phyloP scores from a whole-genome alignment of 2,329 filamentous ascomycete genomes.

The Proliferodiscus dingleyae region DNA sequence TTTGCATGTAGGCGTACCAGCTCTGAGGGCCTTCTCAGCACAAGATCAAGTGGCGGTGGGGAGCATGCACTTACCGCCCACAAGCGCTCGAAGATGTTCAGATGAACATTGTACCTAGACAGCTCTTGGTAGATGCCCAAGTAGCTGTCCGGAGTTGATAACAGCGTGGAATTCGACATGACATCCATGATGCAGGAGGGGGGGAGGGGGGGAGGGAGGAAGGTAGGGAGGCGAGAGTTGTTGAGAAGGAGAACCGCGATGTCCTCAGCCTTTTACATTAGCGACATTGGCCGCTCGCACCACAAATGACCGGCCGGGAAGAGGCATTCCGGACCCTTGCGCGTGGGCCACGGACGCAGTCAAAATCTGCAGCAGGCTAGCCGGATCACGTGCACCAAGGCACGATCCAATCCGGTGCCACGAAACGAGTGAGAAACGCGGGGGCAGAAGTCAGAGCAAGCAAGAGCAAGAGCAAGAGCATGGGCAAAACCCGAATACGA shows the following conservation, averaged over 20 bases:
- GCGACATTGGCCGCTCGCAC: slow-evolving; percentile 4
- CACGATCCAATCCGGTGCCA: too few relatives aligned
- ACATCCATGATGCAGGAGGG: slow-evolving; percentile 16
- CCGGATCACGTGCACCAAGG: too few relatives aligned
- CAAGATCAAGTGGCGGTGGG: slow-evolving; percentile 7
- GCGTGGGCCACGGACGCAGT: too few relatives aligned
- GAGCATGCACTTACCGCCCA: slow-evolving; percentile 67
- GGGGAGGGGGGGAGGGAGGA: slow-evolving; percentile 1
- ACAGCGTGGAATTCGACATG: slow-evolving; percentile 26
- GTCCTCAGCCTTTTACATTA: slow-evolving; percentile 5
- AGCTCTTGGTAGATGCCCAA: slow-evolving; percentile 58
- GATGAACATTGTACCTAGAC: slow-evolving; percentile 66
- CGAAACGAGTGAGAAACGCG: too few relatives aligned
- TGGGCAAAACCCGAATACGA: too few relatives aligned
- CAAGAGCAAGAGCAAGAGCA: too few relatives aligned
- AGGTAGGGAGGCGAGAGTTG: slow-evolving; percentile 1
- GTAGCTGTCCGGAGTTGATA: slow-evolving; percentile 36
- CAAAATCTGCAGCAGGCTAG: too few relatives aligned
- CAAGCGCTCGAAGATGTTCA: slow-evolving; percentile 81
- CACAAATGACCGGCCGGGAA: slow-evolving; percentile 9
- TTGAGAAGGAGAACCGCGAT: slow-evolving; percentile 4
- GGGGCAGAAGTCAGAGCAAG: too few relatives aligned
- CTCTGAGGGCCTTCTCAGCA: slow-evolving; percentile 42
- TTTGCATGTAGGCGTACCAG: slow-evolving; percentile 98
- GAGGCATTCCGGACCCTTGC: neutral